Evolutionary conservation across 2,329 filamentous ascomycete genomes (phyloP).

Genomic region (Aspergillus ibericus): DNA sequence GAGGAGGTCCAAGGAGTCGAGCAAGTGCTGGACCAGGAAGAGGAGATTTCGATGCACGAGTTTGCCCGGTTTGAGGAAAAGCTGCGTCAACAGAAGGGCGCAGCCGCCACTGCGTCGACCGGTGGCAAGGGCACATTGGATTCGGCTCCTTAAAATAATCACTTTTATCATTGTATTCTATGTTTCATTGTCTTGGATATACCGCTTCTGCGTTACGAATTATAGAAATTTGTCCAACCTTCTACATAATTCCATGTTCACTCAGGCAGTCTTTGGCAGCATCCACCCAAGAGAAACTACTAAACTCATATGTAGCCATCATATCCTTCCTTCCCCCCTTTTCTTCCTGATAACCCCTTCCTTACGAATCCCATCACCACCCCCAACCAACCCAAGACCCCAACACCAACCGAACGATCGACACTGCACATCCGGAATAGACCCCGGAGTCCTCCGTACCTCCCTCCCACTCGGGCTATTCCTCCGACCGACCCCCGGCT

Average conservation of each 20-base stretch:
- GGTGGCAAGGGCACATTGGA: slow-evolving; percentile 56
- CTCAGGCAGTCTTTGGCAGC: too few species aligned
- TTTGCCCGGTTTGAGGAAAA: slow-evolving; percentile 97
- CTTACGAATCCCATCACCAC: too few species aligned
- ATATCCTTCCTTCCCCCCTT: too few species aligned
- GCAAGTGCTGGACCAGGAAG: slow-evolving; percentile 87
- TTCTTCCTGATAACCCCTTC: too few species aligned
- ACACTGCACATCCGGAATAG: neutral
- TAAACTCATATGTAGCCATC: too few species aligned
- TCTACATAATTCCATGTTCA: too few species aligned
- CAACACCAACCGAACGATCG: too few species aligned
- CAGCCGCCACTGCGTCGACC: slow-evolving; percentile 51
- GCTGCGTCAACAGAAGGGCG: slow-evolving; percentile 59
- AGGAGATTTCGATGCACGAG: slow-evolving; percentile 80
- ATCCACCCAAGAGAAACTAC: too few species aligned
- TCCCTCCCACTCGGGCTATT: neutral
- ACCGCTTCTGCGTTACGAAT: neutral
- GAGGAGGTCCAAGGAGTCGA: slow-evolving; percentile 92
- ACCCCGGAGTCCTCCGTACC: neutral
- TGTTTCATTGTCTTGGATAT: neutral
- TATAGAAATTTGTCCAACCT: too few species aligned
- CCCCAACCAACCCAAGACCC: too few species aligned
- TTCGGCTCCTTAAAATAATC: slow-evolving; percentile 35
- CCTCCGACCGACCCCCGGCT: too few species aligned
- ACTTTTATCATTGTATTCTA: slow-evolving; percentile 3